Evolutionary conservation across 257 asterid genomes (phyloP), one percentile per base, ranked within the genome.

Genomic region (Haberlea rhodopensis): DNA sequence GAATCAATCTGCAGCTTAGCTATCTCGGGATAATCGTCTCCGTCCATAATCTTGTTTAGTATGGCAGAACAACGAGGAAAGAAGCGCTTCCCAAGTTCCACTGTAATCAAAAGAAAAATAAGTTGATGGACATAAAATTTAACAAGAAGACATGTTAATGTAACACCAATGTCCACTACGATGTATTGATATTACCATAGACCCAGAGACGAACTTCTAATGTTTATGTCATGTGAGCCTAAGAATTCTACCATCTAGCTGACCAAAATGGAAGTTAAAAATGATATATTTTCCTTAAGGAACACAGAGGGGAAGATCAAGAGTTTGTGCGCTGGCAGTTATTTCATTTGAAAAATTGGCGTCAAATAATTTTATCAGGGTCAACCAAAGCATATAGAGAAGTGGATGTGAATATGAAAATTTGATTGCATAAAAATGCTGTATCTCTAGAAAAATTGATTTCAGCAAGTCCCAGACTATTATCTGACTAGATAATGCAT

Each of bases 1-100:
- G 76, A 58, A 60, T 71, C 87, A 54, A 69, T 79, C 61, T 85
- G 88, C 75, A 84, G 58, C 71, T 69, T 73, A 54, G 98, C 85
- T 64, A 92, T 79, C 70, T 84, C 97, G 0, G 91, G 69, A 65
- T 84, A 82, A 61, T 91, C 96, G 29, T 89, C 95, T 64, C 82
- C 80, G 71, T 92, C 96, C 91, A 89, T 87, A 72, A 92, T 85
- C 85, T 84, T 85, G 78, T 92, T 84, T 5, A 92, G 74, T 21
- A 89, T 92, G 23, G 73, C 85, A 49, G 96, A 92, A 66, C 98
- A 92, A 11, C 97, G 97, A 13, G 97, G 98, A 76, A 92, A 92
- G 73, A 87, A 92, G 37, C 95, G 96, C 63, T 89, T 92, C 72
- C 98, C 98, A 13, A 92, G 98, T 78, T 92, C 98, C 85, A 92